Evolutionary conservation across 2,329 filamentous ascomycete genomes (phyloP).

Genomic region (Pseudogymnoascus sp.): DNA sequence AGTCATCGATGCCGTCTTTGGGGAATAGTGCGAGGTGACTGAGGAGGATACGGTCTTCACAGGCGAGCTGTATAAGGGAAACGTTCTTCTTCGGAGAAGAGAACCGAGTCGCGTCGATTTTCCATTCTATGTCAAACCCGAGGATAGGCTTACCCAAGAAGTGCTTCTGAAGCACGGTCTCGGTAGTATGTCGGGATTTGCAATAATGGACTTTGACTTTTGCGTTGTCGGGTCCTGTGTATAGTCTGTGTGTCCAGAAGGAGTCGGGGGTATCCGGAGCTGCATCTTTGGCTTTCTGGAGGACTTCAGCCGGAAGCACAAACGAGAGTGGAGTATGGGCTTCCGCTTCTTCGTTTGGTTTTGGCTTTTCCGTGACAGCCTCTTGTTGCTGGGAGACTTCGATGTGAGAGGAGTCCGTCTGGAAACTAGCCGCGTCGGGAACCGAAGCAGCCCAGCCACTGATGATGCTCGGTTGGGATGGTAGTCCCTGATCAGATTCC

Average conservation of each 20-base stretch:
- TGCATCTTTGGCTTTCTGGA: slow-evolving; percentile 43
- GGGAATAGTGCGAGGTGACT: slow-evolving; percentile 70
- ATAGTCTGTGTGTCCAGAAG: slow-evolving; percentile 64
- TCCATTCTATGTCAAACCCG: slow-evolving; percentile 92
- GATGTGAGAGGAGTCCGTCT: neutral
- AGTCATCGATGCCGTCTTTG: slow-evolving; percentile 37
- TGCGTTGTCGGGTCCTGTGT: slow-evolving; percentile 46
- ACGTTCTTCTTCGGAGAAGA: slow-evolving; percentile 59
- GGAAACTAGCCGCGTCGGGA: neutral
- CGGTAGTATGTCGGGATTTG: slow-evolving; percentile 57
- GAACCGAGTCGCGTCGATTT: slow-evolving; percentile 39
- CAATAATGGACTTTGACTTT: slow-evolving; percentile 73
- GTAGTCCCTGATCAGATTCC: neutral
- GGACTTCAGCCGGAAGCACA: slow-evolving; percentile 41
- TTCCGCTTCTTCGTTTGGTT: slow-evolving; percentile 29
- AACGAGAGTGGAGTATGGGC: slow-evolving; percentile 33
- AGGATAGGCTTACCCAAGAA: slow-evolving; percentile 65
- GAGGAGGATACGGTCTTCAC: slow-evolving; percentile 66
- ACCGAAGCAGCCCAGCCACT: neutral
- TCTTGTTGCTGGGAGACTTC: neutral
- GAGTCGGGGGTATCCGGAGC: slow-evolving; percentile 39
- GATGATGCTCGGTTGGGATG: neutral
- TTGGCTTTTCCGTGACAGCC: slow-evolving; percentile 17
- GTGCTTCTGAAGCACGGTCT: slow-evolving; percentile 54
- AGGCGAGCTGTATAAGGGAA: slow-evolving; percentile 77